phyloP scores from a whole-genome alignment of 1,284 basidiomycete genomes.

The Fomitopsis pinicola region DNA sequence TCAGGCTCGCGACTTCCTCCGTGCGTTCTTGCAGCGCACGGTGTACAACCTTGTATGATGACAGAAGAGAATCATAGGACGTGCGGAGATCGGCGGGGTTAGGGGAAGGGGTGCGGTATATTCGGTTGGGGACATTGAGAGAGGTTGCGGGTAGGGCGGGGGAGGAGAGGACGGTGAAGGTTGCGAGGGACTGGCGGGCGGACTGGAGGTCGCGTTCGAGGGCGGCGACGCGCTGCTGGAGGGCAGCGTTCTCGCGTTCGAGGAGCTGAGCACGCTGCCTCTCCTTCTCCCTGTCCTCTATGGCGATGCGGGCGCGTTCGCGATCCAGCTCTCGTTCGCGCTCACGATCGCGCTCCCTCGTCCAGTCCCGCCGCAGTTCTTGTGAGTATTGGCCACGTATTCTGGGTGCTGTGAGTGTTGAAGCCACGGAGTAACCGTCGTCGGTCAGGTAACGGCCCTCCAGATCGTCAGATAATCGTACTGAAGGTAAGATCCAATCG shows the following conservation, averaged over 20 bases:
- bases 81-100: constrained; percentile 9
- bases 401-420: constrained; percentile 7
- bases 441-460: constrained; percentile 19
- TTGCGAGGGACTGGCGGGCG: constrained; percentile 8
- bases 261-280: constrained; percentile 21
- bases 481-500: constrained; percentile 28
- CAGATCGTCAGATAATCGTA: constrained; percentile 29
- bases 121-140: background rate
- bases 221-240: constrained; percentile 20
- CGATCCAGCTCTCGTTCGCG: constrained; percentile 15
- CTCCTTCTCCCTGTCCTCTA: constrained; percentile 18
- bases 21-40: constrained; percentile 22
- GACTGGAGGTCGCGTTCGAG: constrained; percentile 14
- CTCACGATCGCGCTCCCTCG: constrained; percentile 13
- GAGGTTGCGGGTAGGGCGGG: constrained; percentile 7
- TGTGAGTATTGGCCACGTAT: constrained; percentile 11
- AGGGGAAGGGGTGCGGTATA: constrained; percentile 8
- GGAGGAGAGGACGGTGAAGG: constrained; percentile 9
- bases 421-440: constrained; percentile 13
- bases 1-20: constrained; percentile 31
- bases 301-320: constrained; percentile 8
- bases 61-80: constrained; percentile 16
- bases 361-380: constrained; percentile 18
- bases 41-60: constrained; percentile 18
- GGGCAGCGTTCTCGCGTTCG: constrained; percentile 25